Base-by-base conservation (phyloP, 2,329 filamentous ascomycete genomes). In the Emmonsiellopsis sp. region DNA sequence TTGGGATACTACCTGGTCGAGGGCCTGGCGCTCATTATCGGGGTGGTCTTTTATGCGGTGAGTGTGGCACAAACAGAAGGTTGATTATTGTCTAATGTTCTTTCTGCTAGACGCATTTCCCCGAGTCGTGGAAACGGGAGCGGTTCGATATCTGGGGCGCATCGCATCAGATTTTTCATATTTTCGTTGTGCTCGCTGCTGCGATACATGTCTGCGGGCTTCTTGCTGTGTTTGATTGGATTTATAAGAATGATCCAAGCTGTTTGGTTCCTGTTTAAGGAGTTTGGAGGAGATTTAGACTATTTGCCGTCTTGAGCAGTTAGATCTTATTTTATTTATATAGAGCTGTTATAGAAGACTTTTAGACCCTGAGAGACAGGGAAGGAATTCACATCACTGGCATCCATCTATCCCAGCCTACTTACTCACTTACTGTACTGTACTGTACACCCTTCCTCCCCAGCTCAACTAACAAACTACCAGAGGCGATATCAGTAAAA, bases 211-310 rank as follows among this genome's bases (percentile, higher is more conserved):
- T 96, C 55, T 83, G 83, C 52, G 90, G 87, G 49, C 79, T 97
- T 72, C 67, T 87, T 40, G 86, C 83, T 69, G 91, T 91, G 3
- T 95, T 95, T 71, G 88, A 95, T 70, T 85, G 87, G 65, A 84
- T 88, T 63, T 89, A 95, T 69, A 79, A 76, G 49, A 46, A 27
- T 27, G 5, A 27, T 27, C 21, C 21, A 27, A 27, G 21, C 21
- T 27, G 21, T 27, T 27, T 5, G 21, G 21, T 27, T 27, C 21
- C 21, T 27, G 5, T 27, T 3, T 27, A 27, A 5, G 21, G 21
- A 3, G 21, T 27, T 27, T 27, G 21, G 21, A 27, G 5, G 21
- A 27, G 21, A 27, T 27, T 27, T 27, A 27, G 21, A 27, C 21
- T 5, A 5, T 27, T 27, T 27, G 3, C 5, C 5, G 21, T 27